These are phyloP conservation scores for Aspergillus sp. DNA, from an alignment of 2,329 filamentous ascomycete genomes.

Conservation along the genomic window DNA sequence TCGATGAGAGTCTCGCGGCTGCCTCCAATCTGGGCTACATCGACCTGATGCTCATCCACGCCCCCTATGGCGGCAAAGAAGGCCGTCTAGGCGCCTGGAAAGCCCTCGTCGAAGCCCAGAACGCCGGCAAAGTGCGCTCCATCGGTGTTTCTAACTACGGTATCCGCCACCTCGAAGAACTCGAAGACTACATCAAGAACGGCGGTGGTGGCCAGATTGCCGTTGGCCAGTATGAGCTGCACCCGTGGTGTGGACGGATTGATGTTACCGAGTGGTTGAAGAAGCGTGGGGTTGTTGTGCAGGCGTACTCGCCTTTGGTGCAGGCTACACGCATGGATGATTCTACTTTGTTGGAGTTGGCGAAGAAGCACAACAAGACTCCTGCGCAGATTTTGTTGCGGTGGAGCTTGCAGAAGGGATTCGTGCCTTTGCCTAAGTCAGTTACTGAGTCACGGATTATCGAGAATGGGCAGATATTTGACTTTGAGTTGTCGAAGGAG, in stretches of 20 bases:
- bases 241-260: conserved; percentile 75
- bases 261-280: conserved; percentile 75
- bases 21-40: conserved; percentile 56
- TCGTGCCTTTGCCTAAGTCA: conserved; percentile 57
- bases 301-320: conserved; percentile 49
- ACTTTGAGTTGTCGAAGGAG: conserved; percentile 53
- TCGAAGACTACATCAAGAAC: conserved; percentile 34
- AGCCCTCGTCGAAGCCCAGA: conserved; percentile 35
- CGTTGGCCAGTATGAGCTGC: conserved; percentile 83
- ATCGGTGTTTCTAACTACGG: conserved; percentile 37
- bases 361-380: conserved; percentile 53
- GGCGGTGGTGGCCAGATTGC: conserved; percentile 59
- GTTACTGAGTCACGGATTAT: conserved; percentile 54
- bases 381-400: conserved; percentile 53
- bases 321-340: conserved; percentile 46
- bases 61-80: conserved; percentile 33
- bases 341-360: conserved; percentile 44
- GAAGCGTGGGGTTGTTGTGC: conserved; percentile 54
- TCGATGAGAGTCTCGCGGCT: conserved; percentile 57
- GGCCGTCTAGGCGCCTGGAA: conserved; percentile 35
- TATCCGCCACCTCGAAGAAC: conserved; percentile 35
- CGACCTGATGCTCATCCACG: conserved; percentile 48
- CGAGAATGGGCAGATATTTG: conserved; percentile 54
- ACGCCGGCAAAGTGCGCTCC: conserved; percentile 33
- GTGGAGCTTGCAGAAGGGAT: conserved; percentile 58